These are phyloP conservation scores for Fusarium graminum DNA, from an alignment of 2,329 filamentous ascomycete species.

Conservation along the genomic window DNA sequence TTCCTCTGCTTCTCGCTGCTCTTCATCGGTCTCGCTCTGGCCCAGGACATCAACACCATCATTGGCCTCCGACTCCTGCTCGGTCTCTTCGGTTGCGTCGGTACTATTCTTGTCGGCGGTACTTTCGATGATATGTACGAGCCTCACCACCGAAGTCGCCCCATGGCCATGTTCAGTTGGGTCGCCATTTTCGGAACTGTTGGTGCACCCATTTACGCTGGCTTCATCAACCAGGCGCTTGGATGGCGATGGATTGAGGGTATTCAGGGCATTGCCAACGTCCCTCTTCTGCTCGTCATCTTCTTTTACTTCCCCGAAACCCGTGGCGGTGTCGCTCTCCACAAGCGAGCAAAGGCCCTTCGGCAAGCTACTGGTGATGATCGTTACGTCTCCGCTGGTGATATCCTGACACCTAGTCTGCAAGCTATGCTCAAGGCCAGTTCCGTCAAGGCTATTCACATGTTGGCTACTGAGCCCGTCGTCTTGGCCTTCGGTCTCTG, in stretches of 20 bases:
- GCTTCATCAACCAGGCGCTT: slow-evolving; percentile 40
- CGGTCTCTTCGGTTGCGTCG: slow-evolving; percentile 44
- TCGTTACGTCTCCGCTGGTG: slow-evolving; percentile 40
- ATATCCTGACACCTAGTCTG: slow-evolving; percentile 41
- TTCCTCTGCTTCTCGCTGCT: slow-evolving; percentile 42
- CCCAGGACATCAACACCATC: slow-evolving; percentile 41
- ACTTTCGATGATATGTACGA: slow-evolving; percentile 47
- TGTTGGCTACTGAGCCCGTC: slow-evolving; percentile 44
- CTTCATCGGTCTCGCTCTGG: slow-evolving; percentile 40
- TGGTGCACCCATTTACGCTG: slow-evolving; percentile 40
- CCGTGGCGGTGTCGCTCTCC: slow-evolving; percentile 40
- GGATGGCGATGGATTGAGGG: slow-evolving; percentile 46
- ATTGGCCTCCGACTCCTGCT: slow-evolving; percentile 41
- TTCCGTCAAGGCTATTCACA: slow-evolving; percentile 44
- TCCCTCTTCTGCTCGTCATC: slow-evolving; percentile 36
- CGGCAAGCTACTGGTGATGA: slow-evolving; percentile 43
- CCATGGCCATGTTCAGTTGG: slow-evolving; percentile 46
- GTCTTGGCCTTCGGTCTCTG: slow-evolving; percentile 45
- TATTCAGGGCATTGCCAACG: slow-evolving; percentile 41
- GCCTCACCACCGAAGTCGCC: slow-evolving; percentile 40
- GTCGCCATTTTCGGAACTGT: slow-evolving; percentile 45
- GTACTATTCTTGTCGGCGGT: slow-evolving; percentile 43
- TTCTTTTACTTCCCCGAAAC: slow-evolving; percentile 43
- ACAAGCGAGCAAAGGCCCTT: slow-evolving; percentile 41
- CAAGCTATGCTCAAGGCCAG: slow-evolving; percentile 43